These are phyloP conservation scores for Sabuloglossum arenarium DNA, from an alignment of 495 filamentous ascomycete genomes.

Conservation along the genomic window DNA sequence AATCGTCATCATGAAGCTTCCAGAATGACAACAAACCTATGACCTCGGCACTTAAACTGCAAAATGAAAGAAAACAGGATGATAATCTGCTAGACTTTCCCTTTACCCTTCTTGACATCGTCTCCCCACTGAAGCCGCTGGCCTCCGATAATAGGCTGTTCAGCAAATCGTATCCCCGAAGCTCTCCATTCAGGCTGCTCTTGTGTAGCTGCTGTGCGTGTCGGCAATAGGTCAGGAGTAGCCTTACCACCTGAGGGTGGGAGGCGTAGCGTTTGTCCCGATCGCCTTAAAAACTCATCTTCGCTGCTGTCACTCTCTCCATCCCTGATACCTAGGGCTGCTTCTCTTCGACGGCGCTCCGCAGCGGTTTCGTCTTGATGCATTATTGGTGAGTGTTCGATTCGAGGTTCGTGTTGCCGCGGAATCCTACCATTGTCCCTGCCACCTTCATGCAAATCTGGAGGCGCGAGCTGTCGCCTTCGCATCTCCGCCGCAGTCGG, in stretches of 20 bases:
- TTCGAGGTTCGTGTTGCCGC: background rate
- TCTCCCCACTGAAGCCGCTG: background rate
- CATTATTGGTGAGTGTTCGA: background rate
- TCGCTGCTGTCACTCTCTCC: slow-evolving; percentile 1
- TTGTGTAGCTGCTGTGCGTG: background rate
- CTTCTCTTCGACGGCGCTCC: slow-evolving; percentile 6
- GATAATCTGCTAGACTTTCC: background rate
- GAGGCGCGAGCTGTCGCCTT: background rate
- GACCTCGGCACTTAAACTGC: too few species aligned
- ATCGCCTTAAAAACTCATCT: background rate
- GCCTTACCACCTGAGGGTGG: background rate
- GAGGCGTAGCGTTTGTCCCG: background rate
- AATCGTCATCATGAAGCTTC: background rate
- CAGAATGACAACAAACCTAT: too few species aligned
- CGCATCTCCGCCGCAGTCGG: slow-evolving; percentile 5
- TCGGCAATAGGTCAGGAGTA: background rate
- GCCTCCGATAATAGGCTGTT: background rate
- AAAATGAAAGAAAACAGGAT: background rate
- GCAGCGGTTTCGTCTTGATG: slow-evolving; percentile 5
- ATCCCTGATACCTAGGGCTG: slow-evolving; percentile 2
- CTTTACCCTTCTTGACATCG: background rate
- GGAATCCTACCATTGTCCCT: slow-evolving; percentile 6
- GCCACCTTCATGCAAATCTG: slow-evolving; percentile 1
- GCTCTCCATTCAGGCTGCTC: background rate
- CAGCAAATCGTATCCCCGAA: background rate